Base-by-base conservation (phyloP, 768 basidiomycete genomes). In the Tricholoma saponaceum region DNA sequence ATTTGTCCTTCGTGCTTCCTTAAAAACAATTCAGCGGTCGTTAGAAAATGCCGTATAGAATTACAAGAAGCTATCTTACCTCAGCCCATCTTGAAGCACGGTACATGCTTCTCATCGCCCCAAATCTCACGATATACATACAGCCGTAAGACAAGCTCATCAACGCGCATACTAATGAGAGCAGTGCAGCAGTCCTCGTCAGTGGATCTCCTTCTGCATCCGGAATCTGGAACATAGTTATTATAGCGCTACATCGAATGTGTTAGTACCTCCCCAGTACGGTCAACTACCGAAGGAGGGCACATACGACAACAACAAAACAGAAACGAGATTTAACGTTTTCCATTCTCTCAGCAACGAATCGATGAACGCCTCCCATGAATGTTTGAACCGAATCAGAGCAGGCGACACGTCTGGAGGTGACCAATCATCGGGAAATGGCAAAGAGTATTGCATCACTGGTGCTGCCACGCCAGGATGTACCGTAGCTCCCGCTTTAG, bases 141-240 rank as follows among this genome's bases (percentile, higher is more conserved):
- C 84, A 83, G 0, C 85, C 85, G 59, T 78, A 86, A 1, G 74
- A 73, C 16, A 86, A 67, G 62, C 83, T 83, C 78, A 84, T 80
- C 52, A 85, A 64, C 1, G 83, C 82, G 23, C 77, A 84, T 3
- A 79, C 70, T 25, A 86, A 71, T 1, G 84, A 83, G 23, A 84
- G 67, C 7, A 85, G 72, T 1, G 80, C 81, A 0, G 78, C 71
- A 9, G 80, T 83, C 37, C 83, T 74, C 5, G 78, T 79, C 22
- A 85, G 54, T 0, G 83, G 80, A 61, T 85, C 82, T 4, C 69
- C 59, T 0, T 74, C 73, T 50, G 83, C 83, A 26, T 50, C 50
- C 0, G 60, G 62, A 5, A 66, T 62, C 51, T 66, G 64, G 22
- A 67, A 63, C 54, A 64, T 65, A 1, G 61, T 62, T 16, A 64